Evolutionary conservation across 108 stramenopile genomes (phyloP).

Genomic region (Fistulifera pelliculosa): DNA sequence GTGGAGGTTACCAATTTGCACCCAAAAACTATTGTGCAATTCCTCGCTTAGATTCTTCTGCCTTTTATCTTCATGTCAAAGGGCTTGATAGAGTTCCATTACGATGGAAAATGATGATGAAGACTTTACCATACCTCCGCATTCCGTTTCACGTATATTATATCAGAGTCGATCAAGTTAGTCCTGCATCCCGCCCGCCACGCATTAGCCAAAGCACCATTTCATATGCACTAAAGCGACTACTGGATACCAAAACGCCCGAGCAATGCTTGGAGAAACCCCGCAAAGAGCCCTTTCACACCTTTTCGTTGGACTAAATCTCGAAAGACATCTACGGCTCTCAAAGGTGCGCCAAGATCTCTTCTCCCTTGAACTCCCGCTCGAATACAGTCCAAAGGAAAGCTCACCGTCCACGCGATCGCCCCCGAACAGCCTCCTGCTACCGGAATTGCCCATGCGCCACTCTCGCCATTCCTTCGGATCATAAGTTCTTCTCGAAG

Average conservation of each 20-base stretch:
- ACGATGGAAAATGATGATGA: too few relatives aligned
- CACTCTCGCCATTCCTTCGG: not conserved
- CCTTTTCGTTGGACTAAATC: constrained; percentile 55
- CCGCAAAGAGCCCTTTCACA: constrained; percentile 70
- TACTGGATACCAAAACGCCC: constrained; percentile 88
- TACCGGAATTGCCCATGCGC: constrained; percentile 54
- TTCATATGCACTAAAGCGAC: constrained; percentile 87
- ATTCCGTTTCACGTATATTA: too few relatives aligned
- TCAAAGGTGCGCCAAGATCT: constrained; percentile 25
- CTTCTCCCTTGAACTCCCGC: constrained; percentile 74
- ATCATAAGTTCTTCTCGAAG: constrained; percentile 28
- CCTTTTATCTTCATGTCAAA: too few relatives aligned
- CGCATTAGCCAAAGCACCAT: constrained; percentile 59
- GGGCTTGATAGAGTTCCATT: too few relatives aligned
- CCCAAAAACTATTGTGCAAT: too few relatives aligned
- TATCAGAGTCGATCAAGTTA: too few relatives aligned
- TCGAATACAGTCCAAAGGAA: constrained; percentile 84
- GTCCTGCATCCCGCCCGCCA: constrained; percentile 24
- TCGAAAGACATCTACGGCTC: constrained; percentile 32
- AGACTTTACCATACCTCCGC: too few relatives aligned
- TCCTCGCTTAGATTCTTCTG: too few relatives aligned
- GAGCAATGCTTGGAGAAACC: constrained; percentile 71
- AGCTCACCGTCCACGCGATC: constrained; percentile 76
- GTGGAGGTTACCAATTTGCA: too few relatives aligned
- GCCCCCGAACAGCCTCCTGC: constrained; percentile 85